Conservation (phyloP, 768 basidiomycete species). For the Tephrocybe rancida region DNA sequence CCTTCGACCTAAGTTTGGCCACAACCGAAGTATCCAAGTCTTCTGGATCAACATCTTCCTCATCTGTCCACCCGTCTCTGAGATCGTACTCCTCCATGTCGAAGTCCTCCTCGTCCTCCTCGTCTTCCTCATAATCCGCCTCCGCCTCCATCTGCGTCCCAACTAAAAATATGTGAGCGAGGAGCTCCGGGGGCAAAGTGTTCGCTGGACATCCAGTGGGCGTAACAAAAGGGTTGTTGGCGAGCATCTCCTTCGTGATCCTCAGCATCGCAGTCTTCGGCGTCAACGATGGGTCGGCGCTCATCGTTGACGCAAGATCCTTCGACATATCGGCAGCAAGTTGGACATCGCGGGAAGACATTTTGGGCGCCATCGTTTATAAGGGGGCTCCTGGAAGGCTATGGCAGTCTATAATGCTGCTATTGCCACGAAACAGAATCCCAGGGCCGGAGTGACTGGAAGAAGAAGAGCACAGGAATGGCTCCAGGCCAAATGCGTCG, state of each 20-base stretch:
- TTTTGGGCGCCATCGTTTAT: slow-evolving; percentile 23
- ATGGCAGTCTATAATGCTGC: no score
- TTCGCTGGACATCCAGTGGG: slow-evolving; percentile 54
- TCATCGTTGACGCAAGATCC: slow-evolving; percentile 26
- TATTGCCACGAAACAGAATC: no score
- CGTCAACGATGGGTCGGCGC: slow-evolving; percentile 28
- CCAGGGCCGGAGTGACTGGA: not conserved
- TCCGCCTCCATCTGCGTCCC: slow-evolving; percentile 43
- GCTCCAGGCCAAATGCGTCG: not conserved
- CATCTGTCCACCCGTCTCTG: slow-evolving; percentile 27
- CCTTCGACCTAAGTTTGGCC: slow-evolving; percentile 11
- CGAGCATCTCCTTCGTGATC: slow-evolving; percentile 37
- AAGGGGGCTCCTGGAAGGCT: not conserved
- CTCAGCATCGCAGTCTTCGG: slow-evolving; percentile 31
- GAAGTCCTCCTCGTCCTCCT: slow-evolving; percentile 38
- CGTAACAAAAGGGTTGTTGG: slow-evolving; percentile 51
- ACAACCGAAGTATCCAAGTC: slow-evolving; percentile 18
- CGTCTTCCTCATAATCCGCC: slow-evolving; percentile 30
- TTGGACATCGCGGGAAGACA: slow-evolving; percentile 20
- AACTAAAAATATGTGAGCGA: slow-evolving; percentile 55
- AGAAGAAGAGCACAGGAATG: not conserved
- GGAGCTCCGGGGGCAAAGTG: slow-evolving; percentile 55
- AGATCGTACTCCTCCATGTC: slow-evolving; percentile 35
- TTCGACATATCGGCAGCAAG: slow-evolving; percentile 26
- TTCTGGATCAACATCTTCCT: slow-evolving; percentile 18